Base-by-base conservation (phyloP, 2,329 filamentous ascomycete genomes). In the Cercospora sp. region DNA sequence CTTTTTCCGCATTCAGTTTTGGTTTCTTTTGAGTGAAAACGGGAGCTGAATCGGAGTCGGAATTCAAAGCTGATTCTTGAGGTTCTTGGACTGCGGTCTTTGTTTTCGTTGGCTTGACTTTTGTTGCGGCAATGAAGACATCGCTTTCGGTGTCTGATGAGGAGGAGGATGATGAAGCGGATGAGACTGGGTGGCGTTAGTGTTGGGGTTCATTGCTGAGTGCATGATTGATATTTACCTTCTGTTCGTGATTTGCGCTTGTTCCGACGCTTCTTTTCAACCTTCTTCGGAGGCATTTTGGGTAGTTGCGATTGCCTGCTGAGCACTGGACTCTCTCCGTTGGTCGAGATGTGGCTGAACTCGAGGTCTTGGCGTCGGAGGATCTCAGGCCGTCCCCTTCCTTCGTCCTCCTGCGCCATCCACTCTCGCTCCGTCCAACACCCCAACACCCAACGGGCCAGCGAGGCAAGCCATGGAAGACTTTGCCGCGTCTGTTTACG, bases 231-330 rank as follows among this genome's bases (percentile, higher is more conserved):
- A 31, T 7, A 30, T 30, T n/a, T 64, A 74, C 73, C 73, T 69
- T 74, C 72, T 51, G 73, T 75, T 9, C 73, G 68, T 30, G 69
- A 51, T 59, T 74, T 75, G 13, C 74, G 71, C 63, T 74, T 75
- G 31, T 70, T 72, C n/a, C 68, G 66, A 16, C 74, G 69, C 64
- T 73, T 73, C 65, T 71, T 72, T 42, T 70, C 70, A 23, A 51
- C 31, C 45, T 70, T 69, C 18, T 71, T 69, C 3, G 70, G 69
- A 28, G 73, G 67, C 72, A 73, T 74, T 10, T 53, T 65, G 4
- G 4, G 13, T 58, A 1, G 30, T 55, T 26, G 3, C 20, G 31
- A 33, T 33, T 20, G 28, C 3, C 28, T 20, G 1, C 12, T 9
- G 13, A 18, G 55, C n/a, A 18, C 20, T 30, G 28, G 10, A 10